Conservation (phyloP, 139 green algal species). For the Volvox africanus region DNA sequence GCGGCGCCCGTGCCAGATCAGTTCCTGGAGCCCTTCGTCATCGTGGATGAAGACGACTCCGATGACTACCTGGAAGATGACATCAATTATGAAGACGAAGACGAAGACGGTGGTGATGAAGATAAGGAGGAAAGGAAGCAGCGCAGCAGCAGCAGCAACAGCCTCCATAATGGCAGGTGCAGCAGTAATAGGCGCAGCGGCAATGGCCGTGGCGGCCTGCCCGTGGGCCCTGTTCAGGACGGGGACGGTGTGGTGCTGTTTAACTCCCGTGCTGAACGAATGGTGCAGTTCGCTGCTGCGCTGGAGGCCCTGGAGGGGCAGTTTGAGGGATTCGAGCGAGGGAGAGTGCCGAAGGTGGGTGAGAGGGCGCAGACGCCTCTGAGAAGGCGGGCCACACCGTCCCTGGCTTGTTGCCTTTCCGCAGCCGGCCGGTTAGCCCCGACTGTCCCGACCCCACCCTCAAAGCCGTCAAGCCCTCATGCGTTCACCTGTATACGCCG, state of each 20-base stretch:
- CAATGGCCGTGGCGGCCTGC: neutral
- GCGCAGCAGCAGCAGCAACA: neutral
- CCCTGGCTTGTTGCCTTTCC: too few species aligned
- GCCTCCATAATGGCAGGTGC: neutral
- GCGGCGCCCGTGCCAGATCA: conserved; percentile 80
- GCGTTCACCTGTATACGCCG: too few species aligned
- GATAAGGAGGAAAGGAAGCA: neutral
- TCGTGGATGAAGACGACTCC: conserved; percentile 64
- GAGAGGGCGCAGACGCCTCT: too few species aligned
- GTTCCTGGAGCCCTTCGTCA: conserved; percentile 88
- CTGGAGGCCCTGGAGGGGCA: conserved; percentile 87
- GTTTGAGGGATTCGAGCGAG: conserved; percentile 72
- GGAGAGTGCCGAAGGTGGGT: conserved; percentile 77
- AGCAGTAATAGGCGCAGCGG: neutral
- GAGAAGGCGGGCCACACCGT: too few species aligned
- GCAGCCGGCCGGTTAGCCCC: neutral
- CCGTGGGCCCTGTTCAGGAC: conserved; percentile 88
- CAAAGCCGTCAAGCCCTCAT: too few species aligned
- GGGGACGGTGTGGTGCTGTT: conserved; percentile 94
- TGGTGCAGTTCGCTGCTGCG: conserved; percentile 92
- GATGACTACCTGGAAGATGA: neutral
- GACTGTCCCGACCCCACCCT: neutral
- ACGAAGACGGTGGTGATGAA: neutral
- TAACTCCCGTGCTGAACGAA: conserved; percentile 96
- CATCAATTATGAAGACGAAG: neutral